Percentiles rank a stretch among this genome's conserved stretches.
Conservation (phyloP, 345 rosid genomes). For the Rhizophora apiculata region DNA sequence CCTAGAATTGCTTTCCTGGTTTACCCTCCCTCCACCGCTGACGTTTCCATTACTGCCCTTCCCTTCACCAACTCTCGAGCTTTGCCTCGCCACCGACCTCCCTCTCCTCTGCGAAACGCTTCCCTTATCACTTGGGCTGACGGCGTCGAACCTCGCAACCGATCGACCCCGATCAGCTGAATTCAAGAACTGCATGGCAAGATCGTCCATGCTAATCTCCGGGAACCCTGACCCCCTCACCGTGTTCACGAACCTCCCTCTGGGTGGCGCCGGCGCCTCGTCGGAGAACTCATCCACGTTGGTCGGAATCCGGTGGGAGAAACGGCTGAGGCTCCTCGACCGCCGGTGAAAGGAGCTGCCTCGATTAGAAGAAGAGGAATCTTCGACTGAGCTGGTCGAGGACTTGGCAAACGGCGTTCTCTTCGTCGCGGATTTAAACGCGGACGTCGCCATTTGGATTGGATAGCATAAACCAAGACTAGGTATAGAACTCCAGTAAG, state of each 20-base stretch:
- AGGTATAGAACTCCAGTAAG: neutral
- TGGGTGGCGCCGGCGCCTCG: conserved; percentile 51
- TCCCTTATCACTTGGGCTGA: conserved; percentile 29
- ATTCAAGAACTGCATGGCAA: conserved; percentile 61
- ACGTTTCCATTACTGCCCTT: conserved; percentile 33
- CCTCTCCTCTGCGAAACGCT: conserved; percentile 62
- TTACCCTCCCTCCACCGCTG: conserved; percentile 37
- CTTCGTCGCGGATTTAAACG: conserved; percentile 61
- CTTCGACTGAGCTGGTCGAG: conserved; percentile 34
- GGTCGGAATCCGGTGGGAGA: conserved; percentile 49
- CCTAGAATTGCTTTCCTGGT: conserved; percentile 46
- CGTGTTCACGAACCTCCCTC: conserved; percentile 76
- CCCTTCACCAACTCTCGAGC: conserved; percentile 25
- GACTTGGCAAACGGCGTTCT: conserved; percentile 45
- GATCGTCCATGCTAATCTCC: conserved; percentile 85
- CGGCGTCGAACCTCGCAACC: conserved; percentile 29
- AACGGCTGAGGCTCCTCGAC: conserved; percentile 81
- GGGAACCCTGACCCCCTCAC: conserved; percentile 76
- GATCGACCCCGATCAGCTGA: conserved; percentile 55
- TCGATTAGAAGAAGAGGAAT: conserved; percentile 44
- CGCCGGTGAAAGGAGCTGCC: conserved; percentile 50
- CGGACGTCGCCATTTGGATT: conserved; percentile 63
- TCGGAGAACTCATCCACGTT: conserved; percentile 28
- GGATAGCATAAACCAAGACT: neutral
- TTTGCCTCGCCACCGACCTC: conserved; percentile 76